Evolutionary conservation across 768 basidiomycete species (phyloP), one percentile per base, ranked within the genome.

Genomic region (Suillus clintonianus): DNA sequence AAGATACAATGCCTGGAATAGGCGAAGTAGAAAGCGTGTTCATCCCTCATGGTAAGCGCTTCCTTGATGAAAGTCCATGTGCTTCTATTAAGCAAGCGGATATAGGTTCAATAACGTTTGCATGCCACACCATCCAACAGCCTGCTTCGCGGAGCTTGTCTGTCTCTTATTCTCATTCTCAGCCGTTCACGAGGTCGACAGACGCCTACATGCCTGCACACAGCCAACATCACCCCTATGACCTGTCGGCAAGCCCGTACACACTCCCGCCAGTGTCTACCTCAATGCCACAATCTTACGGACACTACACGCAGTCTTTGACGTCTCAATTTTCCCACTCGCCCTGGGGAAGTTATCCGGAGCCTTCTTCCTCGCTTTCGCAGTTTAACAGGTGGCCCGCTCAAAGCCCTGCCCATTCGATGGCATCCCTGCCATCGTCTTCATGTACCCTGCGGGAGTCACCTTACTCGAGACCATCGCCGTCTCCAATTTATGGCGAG

Each of bases 21-120:
- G 83, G 82, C 63, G 85, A 89, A 76, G 90, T 94, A 34, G 92
- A 94, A 74, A 93, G 91, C 77, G 89, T 94, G 66, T 94, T 91
- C 77, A 92, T 94, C 76, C 92, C 93, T 74, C 91, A 95, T 85
- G 92, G 92, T 90, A 74, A 69, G 86, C 70, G 70, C 64, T 73
- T 61, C 66, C 76, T 71, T 75, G 76, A 76, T 73, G 76, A 76
- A 76, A 76, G 65, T 54, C 70, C 74, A 76, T 72, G 74, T 60
- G 69, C 68, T 74, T 66, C 69, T 69, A 53, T 67, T 64, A 61
- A 48, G 7, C 54, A 34, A 19, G 27, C 42, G 60, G 19, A 42
- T 67, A 30, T 70, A 78, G 77, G 77, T 55, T 68, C 74, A 54
- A 74, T 79, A 64, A 79, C 80, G 70, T 79, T 79, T 62, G 79